Evolutionary conservation across 108 stramenopile species (phyloP).

Genomic region (Cyclotella atomus): DNA sequence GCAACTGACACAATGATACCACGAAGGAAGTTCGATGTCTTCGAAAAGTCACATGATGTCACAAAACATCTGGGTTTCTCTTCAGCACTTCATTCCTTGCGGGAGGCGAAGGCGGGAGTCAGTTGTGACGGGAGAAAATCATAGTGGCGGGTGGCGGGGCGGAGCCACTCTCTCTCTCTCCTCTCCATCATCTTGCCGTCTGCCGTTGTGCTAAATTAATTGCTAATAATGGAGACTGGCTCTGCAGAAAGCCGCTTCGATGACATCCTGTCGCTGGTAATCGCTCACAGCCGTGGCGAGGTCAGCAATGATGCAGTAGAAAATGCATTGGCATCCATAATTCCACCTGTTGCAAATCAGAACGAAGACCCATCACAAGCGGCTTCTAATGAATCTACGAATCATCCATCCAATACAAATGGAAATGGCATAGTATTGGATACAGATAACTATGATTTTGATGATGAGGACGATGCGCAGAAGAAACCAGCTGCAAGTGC

Average conservation of each 20-base stretch:
- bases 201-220: too few relatives aligned
- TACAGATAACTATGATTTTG: constrained; percentile 47
- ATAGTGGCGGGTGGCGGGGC: too few relatives aligned
- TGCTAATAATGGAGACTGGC: too few relatives aligned
- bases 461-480: too few relatives aligned
- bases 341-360: constrained; percentile 6
- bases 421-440: constrained; percentile 26
- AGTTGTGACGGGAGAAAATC: too few relatives aligned
- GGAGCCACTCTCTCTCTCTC: too few relatives aligned
- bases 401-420: neutral
- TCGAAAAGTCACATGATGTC: neutral
- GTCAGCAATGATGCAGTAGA: constrained; percentile 67
- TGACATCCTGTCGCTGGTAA: constrained; percentile 54
- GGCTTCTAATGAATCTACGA: neutral
- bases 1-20: neutral
- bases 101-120: too few relatives aligned
- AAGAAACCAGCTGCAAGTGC: too few relatives aligned
- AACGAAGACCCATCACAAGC: neutral
- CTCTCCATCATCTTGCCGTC: too few relatives aligned
- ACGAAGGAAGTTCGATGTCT: neutral
- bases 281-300: constrained; percentile 61
- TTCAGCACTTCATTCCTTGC: too few relatives aligned
- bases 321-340: constrained; percentile 55
- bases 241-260: constrained; percentile 54
- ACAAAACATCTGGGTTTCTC: neutral